Conservation (phyloP, 1,139 yeast genomes). For the Blastobotrys malaysiensis region DNA sequence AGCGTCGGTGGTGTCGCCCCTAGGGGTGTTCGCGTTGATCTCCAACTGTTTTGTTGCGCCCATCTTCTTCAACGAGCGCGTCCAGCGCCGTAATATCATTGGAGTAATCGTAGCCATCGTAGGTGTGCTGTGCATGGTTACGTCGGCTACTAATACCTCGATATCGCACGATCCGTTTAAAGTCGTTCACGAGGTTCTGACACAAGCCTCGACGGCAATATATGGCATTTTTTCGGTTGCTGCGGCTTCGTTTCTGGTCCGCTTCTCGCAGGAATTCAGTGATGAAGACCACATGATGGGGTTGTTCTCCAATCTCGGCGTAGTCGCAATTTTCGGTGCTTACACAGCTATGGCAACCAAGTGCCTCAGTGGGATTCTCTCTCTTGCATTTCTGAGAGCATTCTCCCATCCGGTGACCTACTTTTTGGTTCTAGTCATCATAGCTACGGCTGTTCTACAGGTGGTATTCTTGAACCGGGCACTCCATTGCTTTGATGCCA, state of each 20-base stretch:
- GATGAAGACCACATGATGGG: conserved; percentile 5
- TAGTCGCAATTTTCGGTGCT: conserved; percentile 43
- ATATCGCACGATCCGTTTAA: conserved; percentile 24
- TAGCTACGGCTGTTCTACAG: conserved; percentile 37
- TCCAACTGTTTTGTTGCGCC: conserved; percentile 45
- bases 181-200: conserved; percentile 27
- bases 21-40: conserved; percentile 43
- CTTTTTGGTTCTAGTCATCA: conserved; percentile 28
- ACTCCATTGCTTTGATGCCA: conserved; percentile 37
- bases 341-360: conserved; percentile 42
- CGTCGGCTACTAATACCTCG: conserved; percentile 21
- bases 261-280: conserved; percentile 2
- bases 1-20: conserved; percentile 42
- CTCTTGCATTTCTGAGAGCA: conserved; percentile 28
- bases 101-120: conserved; percentile 38
- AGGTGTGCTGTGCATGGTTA: conserved; percentile 39
- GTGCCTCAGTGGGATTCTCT: conserved; percentile 34
- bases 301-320: conserved; percentile 27
- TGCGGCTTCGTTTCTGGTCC: conserved; percentile 10
- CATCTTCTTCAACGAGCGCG: conserved; percentile 37
- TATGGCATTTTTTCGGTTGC: conserved; percentile 27
- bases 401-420: conserved; percentile 32
- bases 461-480: conserved; percentile 37
- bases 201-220: conserved; percentile 23
- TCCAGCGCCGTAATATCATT: conserved; percentile 31